Conservation (phyloP, 371 early-diverging fungal species). For the Apophysomyces trapeziformis region DNA sequence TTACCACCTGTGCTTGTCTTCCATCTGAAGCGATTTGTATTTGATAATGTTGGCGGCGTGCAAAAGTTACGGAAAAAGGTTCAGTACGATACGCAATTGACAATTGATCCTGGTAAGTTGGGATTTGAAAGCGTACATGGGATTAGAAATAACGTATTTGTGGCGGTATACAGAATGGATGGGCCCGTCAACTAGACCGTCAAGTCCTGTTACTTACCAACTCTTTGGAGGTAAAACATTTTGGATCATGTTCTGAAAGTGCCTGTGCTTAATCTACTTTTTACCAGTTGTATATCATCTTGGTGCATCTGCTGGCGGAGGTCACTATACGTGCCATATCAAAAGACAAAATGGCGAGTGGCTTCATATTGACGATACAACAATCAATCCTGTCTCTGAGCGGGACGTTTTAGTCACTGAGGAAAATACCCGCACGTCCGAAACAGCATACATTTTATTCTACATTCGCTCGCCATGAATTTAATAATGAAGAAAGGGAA, state of each 20-base stretch:
- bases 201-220: constrained; percentile 51
- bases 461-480: constrained; percentile 33
- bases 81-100: constrained; percentile 67
- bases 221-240: constrained; percentile 56
- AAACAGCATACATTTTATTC: constrained; percentile 56
- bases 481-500: constrained; percentile 11
- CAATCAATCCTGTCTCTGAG: constrained; percentile 66
- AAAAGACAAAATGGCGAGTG: constrained; percentile 75
- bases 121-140: too few species aligned
- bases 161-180: constrained; percentile 57
- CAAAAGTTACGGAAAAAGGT: constrained; percentile 89
- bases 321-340: constrained; percentile 97
- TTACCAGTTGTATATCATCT: constrained; percentile 92
- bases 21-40: constrained; percentile 94
- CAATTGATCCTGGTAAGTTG: constrained; percentile 64
- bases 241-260: neutral
- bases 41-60: constrained; percentile 76
- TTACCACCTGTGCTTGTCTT: constrained; percentile 94
- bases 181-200: constrained; percentile 51
- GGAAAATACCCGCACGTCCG: constrained; percentile 46
- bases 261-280: constrained; percentile 28
- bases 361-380: constrained; percentile 92
- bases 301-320: constrained; percentile 87
- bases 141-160: too few species aligned
- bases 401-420: constrained; percentile 68